phyloP scores from a whole-genome alignment of 2,329 filamentous ascomycete species.

The Microsporum canis region DNA sequence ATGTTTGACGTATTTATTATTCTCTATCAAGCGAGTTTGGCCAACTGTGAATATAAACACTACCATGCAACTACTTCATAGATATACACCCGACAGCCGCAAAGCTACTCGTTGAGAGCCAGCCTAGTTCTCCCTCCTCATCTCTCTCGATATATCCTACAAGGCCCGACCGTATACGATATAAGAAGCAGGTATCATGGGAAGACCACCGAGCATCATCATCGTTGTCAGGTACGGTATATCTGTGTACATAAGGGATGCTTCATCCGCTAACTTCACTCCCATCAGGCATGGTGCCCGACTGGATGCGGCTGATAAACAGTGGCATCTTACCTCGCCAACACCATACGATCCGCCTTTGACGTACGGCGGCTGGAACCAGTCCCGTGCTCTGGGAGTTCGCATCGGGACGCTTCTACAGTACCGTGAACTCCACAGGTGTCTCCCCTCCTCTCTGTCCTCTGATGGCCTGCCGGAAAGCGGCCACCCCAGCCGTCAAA shows the following conservation, averaged over 20 bases:
- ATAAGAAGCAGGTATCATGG: conserved; percentile 3
- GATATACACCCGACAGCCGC: not conserved
- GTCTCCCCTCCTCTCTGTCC: not conserved
- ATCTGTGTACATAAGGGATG: not conserved
- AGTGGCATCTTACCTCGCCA: conserved; percentile 87
- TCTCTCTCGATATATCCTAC: not conserved
- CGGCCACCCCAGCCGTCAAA: not conserved
- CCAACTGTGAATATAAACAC: not conserved
- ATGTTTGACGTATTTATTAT: too few relatives aligned
- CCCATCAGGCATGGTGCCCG: conserved; percentile 68
- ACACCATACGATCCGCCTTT: conserved; percentile 92
- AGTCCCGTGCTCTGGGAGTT: conserved; percentile 68
- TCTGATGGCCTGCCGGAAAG: not conserved
- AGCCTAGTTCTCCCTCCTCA: not conserved
- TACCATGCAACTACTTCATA: not conserved
- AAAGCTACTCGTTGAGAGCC: not conserved
- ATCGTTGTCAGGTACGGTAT: conserved; percentile 11
- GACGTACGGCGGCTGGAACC: conserved; percentile 87
- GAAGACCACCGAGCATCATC: conserved; percentile 9
- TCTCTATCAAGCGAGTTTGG: not conserved
- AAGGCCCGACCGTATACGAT: not conserved
- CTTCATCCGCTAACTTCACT: not conserved
- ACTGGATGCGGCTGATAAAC: conserved; percentile 85
- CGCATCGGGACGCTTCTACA: conserved; percentile 66
- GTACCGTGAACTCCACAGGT: conserved; percentile 31